These are phyloP conservation scores for Apiotrichum mycotoxinovorans DNA, from an alignment of 1,284 basidiomycete genomes.

Conservation along the genomic window DNA sequence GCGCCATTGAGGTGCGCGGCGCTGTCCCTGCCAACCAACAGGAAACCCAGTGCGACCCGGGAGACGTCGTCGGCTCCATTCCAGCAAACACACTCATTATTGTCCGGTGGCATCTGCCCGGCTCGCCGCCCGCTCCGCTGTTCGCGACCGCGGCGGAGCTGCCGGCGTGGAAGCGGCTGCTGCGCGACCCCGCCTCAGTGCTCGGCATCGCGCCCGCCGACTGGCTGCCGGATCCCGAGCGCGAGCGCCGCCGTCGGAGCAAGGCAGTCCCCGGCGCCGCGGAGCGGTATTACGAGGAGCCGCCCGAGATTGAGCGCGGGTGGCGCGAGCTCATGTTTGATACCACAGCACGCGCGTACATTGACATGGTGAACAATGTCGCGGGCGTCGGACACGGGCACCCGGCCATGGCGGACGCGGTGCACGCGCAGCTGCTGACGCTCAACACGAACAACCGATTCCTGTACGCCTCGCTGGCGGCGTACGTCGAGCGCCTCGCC, in stretches of 20 bases:
- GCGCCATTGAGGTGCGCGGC: constrained; percentile 3
- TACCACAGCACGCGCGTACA: constrained; percentile 5
- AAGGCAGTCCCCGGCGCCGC: constrained; percentile 7
- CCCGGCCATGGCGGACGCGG: constrained; percentile 7
- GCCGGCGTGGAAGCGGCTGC: constrained; percentile 3
- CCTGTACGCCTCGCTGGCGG: constrained; percentile 10
- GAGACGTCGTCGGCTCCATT: neutral
- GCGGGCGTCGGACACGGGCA: constrained; percentile 12
- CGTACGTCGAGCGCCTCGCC: constrained; percentile 7
- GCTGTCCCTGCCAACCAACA: neutral
- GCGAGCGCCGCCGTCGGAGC: neutral
- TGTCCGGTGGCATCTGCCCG: constrained; percentile 4
- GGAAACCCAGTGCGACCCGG: neutral
- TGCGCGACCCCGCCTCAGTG: constrained; percentile 5
- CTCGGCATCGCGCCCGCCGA: neutral
- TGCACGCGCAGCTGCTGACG: constrained; percentile 12
- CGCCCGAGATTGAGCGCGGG: constrained; percentile 14
- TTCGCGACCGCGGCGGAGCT: neutral
- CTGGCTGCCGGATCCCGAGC: neutral
- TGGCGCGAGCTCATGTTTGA: constrained; percentile 13
- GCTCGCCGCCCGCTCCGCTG: neutral
- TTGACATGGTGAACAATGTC: constrained; percentile 21
- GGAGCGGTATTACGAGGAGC: constrained; percentile 8
- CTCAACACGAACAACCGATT: constrained; percentile 18
- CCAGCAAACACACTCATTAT: neutral